Base-by-base conservation (phyloP, 2,329 filamentous ascomycete genomes). In the Neopestalotiopsis clavispora region DNA sequence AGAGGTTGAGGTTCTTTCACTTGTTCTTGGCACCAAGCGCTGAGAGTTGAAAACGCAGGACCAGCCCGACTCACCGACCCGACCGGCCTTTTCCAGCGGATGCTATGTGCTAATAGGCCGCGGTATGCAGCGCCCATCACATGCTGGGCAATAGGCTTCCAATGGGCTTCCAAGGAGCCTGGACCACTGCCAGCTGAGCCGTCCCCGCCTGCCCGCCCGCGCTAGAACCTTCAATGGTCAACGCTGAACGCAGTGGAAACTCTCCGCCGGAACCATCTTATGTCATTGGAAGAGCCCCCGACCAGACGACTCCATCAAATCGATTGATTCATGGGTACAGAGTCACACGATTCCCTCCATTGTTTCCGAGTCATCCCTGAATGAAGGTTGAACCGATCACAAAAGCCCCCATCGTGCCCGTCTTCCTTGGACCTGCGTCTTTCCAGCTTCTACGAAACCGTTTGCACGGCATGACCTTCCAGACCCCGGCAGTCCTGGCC, bases 391-490 rank as follows among this genome's bases (percentile, higher is more conserved):
- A n/a, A 52, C 45, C 45, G 45, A 52, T 52, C 45, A 52, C 45
- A 52, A 52, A 52, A 52, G 7, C n/a, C 23, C 28, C 10, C 32
- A 60, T 60, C 3, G 28, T 13, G n/a, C 30, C 32, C 23, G 14
- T 30, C 7, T 60, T 28, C 10, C 57, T 23, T 6, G 32, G 23
- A 30, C 57, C 23, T 52, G 20, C 60, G 20, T 34, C 30, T 30
- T n/a, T 23, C 38, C 38, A 32, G 3, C 34, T 38, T 9, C 62
- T n/a, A 12, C 42, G 20, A 23, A 17, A 23, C 12, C 42, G 40
- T 59, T 66, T 20, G 52, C 49, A 59, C 65, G 65, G 65, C 42
- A 67, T 67, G 65, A 60, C 56, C 65, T 40, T 42, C 65, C 65
- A 42, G 56, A 56, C 49, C 57, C 63, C 57, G 17, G 42, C 38